Base-by-base conservation (phyloP, 2,329 filamentous ascomycete genomes). In the Tympanopsis confertula region DNA sequence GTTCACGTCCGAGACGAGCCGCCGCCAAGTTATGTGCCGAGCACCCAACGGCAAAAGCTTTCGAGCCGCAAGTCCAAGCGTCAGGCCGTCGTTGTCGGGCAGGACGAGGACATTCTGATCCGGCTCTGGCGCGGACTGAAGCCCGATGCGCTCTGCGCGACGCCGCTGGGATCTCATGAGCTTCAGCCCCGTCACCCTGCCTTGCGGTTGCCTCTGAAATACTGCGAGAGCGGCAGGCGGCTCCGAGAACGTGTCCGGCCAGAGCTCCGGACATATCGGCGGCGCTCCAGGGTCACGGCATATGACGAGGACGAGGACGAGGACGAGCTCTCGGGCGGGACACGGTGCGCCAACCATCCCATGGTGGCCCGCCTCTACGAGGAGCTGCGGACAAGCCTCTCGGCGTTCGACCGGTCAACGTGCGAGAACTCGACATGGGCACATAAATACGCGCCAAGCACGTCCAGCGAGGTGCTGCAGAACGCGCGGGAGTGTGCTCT, bases 381-480 rank as follows among this genome's bases (percentile, higher is more conserved):
- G 3, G 65, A 68, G 0, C 66, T 95, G 20, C 59, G 66, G 33
- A 67, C 65, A 1, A 67, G 67, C 0, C 64, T 88, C 12, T 88
- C 84, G 4, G 78, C 88, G 1, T 95, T 88, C 50, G 91, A 98
- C 53, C 71, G 63, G 43, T 83, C 79, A 5, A 71, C 69, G 36
- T 94, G 83, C 47, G 89, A 96, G 51, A 66, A 65, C 2, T 59
- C 70, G 19, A 59, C 75, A 5, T 98, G 91, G 91, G 56, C 68
- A 2, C 80, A 89, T 29, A 95, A 96, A 50, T 94, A 96, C 58
- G 75, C 83, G 0, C 91, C 91, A 0, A 59, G 56, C 19, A 65
- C 60, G 24, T 78, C 86, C 2, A 63, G 64, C 3, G 77, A 89
- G 41, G 78, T 96, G 1, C 64, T 98, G 10, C 88, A 95, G 50